phyloP scores from a whole-genome alignment of 2,329 filamentous ascomycete species.

The Aureobasidium leucospermi region DNA sequence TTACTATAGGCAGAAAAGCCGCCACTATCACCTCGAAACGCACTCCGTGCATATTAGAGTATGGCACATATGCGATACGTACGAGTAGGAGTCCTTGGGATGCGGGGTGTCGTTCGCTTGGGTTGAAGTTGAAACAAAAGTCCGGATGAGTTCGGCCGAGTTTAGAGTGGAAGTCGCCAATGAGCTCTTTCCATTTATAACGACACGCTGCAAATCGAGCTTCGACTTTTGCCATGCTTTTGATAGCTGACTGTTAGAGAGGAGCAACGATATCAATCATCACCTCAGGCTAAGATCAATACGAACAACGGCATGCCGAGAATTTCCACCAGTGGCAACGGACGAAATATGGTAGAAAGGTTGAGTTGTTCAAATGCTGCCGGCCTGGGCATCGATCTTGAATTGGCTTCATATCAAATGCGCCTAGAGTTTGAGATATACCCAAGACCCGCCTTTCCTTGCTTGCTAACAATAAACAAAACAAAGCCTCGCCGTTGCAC shows the following conservation, averaged over 20 bases:
- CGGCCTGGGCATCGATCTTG: background rate
- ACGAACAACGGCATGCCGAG: background rate
- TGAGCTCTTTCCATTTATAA: background rate
- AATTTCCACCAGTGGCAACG: background rate
- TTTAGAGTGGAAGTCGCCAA: background rate
- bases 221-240: background rate
- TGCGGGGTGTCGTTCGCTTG: conserved; percentile 9
- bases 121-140: background rate
- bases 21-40: background rate
- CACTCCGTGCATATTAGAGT: conserved; percentile 2
- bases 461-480: background rate
- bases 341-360: background rate
- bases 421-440: conserved; percentile 9
- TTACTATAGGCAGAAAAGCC: background rate
- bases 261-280: background rate
- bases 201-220: background rate
- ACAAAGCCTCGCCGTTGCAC: background rate
- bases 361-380: background rate
- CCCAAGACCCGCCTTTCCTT: background rate
- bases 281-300: background rate
- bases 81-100: background rate
- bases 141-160: conserved; percentile 7
- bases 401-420: conserved; percentile 10
- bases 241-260: background rate
- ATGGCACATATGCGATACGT: background rate